Evolutionary conservation across 331 rosid genomes (phyloP), one percentile per base, ranked within the genome.

Genomic region (Rhamnella rubrinervis): DNA sequence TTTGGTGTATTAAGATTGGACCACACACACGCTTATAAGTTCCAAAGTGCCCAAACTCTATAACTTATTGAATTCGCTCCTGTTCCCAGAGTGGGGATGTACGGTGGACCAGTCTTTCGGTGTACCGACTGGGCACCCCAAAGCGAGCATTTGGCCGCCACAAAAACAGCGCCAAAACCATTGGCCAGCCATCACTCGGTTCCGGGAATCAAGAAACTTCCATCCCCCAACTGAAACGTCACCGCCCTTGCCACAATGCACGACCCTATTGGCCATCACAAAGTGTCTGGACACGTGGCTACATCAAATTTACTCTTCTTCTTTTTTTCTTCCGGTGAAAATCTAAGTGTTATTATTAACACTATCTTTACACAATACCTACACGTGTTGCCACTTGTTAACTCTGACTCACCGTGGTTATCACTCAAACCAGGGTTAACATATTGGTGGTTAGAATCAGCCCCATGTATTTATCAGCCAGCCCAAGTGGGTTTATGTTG

Each of bases 351-450:
- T 52, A 17, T 52, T 20, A 17, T 53, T 17, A 19, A 15, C 20
- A 52, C 18, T 53, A 53, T 53, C 14, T 76, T 6, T 4, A 17
- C 31, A 17, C 20, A 13, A 63, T 6, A 39, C 61, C 28, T 66
- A 80, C 87, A 87, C 87, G 85, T 79, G 87, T 78, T 67, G 71
- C 71, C 90, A 77, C 76, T 76, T 81, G 82, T 70, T 55, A 41
- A 26, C 51, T 13, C 44, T 46, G 57, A 50, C 51, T 77, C 49
- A 71, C 76, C 63, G 66, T 15, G 76, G 83, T 75, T 61, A 61
- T 38, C 39, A 0, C 44, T 37, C 21, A 3, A 51, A 82, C 81
- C 74, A 21, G 31, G 68, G 75, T 77, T 57, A 66, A 52, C 28
- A 12, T 41, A 11, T 37, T 53, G 28, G 46, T 74, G 73, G 73